A percentile compares a stretch with the other conserved stretches of the same genome.
Conservation (phyloP, 306 rosid species). For the Fragaria ananassa region DNA sequence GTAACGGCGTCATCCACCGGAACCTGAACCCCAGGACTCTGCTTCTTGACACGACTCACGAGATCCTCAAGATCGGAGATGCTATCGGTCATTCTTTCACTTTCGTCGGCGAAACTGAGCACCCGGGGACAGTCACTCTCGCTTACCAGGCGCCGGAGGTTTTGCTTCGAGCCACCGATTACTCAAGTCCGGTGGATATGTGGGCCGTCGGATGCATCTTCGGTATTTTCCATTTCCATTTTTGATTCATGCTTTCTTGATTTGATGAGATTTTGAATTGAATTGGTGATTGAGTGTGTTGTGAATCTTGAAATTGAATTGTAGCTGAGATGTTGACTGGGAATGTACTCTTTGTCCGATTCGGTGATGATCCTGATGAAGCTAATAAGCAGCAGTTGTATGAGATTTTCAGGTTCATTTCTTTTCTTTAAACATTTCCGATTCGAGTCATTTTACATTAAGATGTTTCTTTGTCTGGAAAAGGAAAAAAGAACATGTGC, state of each 20-base stretch:
- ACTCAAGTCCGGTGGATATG: neutral
- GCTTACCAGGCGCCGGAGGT: neutral
- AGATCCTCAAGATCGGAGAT: neutral
- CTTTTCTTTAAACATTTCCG: neutral
- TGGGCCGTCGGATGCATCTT: conserved; percentile 5
- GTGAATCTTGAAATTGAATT: neutral
- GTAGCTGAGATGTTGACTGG: conserved; percentile 4
- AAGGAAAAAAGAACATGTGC: neutral
- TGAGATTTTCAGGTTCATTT: conserved; percentile 2
- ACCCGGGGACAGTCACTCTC: neutral
- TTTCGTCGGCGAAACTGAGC: neutral
- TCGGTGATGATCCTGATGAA: neutral
- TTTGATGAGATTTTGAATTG: neutral
- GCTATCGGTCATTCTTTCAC: neutral
- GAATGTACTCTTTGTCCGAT: neutral
- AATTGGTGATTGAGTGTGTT: neutral
- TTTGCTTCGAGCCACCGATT: neutral
- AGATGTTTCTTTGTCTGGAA: neutral
- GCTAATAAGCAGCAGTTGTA: neutral
- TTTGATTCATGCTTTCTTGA: neutral
- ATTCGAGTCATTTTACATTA: neutral
- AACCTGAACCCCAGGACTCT: neutral
- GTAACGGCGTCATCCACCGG: neutral
- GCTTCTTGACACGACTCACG: neutral
- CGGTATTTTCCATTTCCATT: neutral